These are phyloP conservation scores for Plicaturopsis crispa DNA, from an alignment of 768 basidiomycete species.

Conservation along the genomic window DNA sequence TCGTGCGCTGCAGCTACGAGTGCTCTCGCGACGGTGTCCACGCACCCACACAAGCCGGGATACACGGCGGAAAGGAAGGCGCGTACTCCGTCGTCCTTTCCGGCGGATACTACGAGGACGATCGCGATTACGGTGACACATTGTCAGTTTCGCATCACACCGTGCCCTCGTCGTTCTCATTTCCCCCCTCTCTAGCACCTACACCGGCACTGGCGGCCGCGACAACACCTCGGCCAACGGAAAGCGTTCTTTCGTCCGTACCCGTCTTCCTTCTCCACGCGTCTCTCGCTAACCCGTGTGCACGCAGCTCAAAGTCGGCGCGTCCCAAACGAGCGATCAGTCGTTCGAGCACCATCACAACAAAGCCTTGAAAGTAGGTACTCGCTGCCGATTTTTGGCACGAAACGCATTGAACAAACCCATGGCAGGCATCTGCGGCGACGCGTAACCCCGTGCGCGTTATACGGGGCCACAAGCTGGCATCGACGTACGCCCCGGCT, in stretches of 20 bases:
- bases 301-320: not conserved
- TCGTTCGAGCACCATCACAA: constrained; percentile 15
- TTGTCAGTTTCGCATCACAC: constrained; percentile 21
- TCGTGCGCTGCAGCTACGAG: not conserved
- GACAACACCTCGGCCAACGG: constrained; percentile 15
- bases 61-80: constrained; percentile 24
- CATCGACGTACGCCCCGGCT: constrained; percentile 14
- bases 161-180: not conserved
- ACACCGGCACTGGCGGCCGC: constrained; percentile 24
- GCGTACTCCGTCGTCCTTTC: constrained; percentile 36
- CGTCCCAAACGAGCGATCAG: constrained; percentile 16
- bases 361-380: constrained; percentile 13
- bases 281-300: not conserved
- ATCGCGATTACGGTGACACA: constrained; percentile 24
- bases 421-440: constrained; percentile 18
- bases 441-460: constrained; percentile 28
- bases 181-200: constrained; percentile 16
- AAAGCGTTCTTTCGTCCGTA: not conserved
- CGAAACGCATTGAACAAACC: not conserved
- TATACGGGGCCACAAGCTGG: constrained; percentile 20
- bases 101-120: constrained; percentile 34
- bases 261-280: not conserved
- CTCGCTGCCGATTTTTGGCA: not conserved
- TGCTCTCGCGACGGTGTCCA: constrained; percentile 25
- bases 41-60: constrained; percentile 25